Conservation (phyloP, 2,329 filamentous ascomycete species). For the Pestalotiopsis sp. region DNA sequence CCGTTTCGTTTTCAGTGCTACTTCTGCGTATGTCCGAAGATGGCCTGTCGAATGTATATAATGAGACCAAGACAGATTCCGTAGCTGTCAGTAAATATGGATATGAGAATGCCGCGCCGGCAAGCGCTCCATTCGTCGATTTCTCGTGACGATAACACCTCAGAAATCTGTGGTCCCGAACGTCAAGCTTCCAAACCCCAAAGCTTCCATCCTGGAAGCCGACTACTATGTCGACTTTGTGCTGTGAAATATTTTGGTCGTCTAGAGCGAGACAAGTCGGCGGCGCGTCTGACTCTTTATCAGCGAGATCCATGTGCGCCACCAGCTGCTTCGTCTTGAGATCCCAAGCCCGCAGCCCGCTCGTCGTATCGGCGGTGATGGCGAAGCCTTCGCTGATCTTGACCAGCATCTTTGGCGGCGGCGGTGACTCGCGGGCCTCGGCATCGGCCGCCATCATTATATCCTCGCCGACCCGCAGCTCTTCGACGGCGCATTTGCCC, state of each 20-base stretch:
- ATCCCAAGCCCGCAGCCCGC: slow-evolving; percentile 80
- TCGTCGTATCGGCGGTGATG: slow-evolving; percentile 71
- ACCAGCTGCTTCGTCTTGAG: slow-evolving; percentile 65
- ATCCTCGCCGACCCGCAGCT: slow-evolving; percentile 56
- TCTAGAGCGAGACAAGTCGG: slow-evolving; percentile 72
- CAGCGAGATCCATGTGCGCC: slow-evolving; percentile 46
- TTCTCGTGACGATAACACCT: slow-evolving; percentile 61
- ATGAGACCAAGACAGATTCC: slow-evolving; percentile 69
- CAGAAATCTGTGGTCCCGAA: slow-evolving; percentile 44
- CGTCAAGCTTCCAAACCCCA: slow-evolving; percentile 66
- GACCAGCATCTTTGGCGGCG: slow-evolving; percentile 65
- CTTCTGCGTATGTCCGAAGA: slow-evolving; percentile 4
- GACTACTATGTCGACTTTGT: slow-evolving; percentile 61
- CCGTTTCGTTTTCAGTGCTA: slow-evolving; percentile 14
- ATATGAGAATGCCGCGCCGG: slow-evolving; percentile 70
- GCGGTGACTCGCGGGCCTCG: slow-evolving; percentile 33
- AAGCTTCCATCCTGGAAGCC: slow-evolving; percentile 76
- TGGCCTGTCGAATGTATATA: slow-evolving; percentile 67
- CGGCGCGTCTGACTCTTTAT: slow-evolving; percentile 23
- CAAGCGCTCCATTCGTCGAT: slow-evolving; percentile 67
- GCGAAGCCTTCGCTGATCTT: slow-evolving; percentile 78
- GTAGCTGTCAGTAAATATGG: slow-evolving; percentile 84
- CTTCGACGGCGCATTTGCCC: slow-evolving; percentile 78
- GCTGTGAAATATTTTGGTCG: slow-evolving; percentile 43
- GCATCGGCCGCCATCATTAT: slow-evolving; percentile 14